phyloP scores from a whole-genome alignment of 1,139 yeast species.

The Pneumocystis oryctolagi region DNA sequence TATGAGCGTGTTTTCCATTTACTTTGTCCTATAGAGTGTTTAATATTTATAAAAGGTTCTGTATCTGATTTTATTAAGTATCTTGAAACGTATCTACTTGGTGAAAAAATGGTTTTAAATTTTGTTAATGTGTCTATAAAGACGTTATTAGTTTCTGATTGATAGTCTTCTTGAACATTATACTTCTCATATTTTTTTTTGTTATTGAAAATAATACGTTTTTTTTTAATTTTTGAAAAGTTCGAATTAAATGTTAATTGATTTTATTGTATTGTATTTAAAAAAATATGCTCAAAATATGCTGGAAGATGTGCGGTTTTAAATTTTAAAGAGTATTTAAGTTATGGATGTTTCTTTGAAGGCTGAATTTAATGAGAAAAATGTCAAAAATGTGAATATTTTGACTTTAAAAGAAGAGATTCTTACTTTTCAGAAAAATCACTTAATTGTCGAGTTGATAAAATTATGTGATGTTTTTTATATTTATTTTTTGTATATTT shows the following conservation, averaged over 20 bases:
- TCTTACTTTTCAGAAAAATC: slow-evolving; percentile 33
- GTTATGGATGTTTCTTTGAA: background rate
- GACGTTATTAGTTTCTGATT: background rate
- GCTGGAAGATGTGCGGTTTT: no score
- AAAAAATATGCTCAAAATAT: background rate
- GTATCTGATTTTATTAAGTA: background rate
- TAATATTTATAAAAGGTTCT: background rate
- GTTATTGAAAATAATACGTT: background rate
- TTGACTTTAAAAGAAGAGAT: slow-evolving; percentile 27
- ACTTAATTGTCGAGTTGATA: slow-evolving; percentile 36
- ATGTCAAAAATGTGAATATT: slow-evolving; percentile 19
- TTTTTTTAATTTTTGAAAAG: background rate
- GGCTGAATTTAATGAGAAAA: background rate
- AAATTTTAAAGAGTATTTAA: no score
- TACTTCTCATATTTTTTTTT: background rate
- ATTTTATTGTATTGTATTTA: no score
- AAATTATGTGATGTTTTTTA: slow-evolving; percentile 24
- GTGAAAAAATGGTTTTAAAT: background rate
- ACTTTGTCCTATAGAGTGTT: background rate
- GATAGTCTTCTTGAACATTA: background rate
- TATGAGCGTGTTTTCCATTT: background rate
- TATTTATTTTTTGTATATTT: slow-evolving; percentile 33
- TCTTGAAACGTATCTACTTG: background rate
- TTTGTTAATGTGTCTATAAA: background rate
- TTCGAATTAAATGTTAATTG: background rate